These are phyloP conservation scores for Colletotrichum tofieldiae DNA, from an alignment of 2,329 filamentous ascomycete species.

Conservation along the genomic window DNA sequence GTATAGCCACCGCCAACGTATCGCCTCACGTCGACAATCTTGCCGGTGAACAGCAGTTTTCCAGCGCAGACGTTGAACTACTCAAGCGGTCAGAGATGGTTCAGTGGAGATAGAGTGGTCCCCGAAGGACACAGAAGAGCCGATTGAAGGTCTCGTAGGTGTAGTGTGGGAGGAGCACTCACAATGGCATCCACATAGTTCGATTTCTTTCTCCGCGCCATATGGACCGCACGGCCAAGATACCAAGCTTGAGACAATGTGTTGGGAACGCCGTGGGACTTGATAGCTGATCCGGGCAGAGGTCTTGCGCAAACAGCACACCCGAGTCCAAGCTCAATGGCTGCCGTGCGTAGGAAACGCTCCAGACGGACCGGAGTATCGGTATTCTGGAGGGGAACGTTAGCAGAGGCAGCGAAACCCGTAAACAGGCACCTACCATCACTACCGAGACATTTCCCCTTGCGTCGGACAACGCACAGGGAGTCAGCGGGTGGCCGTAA, in stretches of 20 bases:
- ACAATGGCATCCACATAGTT: conserved; percentile 48
- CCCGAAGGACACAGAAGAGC: background rate
- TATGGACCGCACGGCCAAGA: conserved; percentile 51
- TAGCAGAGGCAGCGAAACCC: background rate
- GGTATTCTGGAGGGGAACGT: conserved; percentile 46
- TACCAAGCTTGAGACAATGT: conserved; percentile 55
- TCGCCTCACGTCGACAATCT: conserved; percentile 58
- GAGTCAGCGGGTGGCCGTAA: conserved; percentile 55
- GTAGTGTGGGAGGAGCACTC: background rate
- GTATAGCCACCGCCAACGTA: conserved; percentile 59
- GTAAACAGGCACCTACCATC: conserved; percentile 46
- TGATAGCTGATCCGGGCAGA: conserved; percentile 52
- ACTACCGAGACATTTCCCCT: conserved; percentile 47
- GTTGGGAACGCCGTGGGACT: conserved; percentile 52
- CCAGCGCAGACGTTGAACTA: conserved; percentile 41
- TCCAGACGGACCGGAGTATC: conserved; percentile 55
- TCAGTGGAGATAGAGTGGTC: background rate
- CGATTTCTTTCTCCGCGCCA: conserved; percentile 50
- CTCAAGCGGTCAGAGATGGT: background rate
- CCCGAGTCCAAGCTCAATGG: conserved; percentile 57
- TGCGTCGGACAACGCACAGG: conserved; percentile 52
- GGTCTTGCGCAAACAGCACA: conserved; percentile 55
- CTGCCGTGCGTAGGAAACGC: conserved; percentile 53
- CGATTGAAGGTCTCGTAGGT: background rate
- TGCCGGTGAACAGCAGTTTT: conserved; percentile 56